Conservation (phyloP, 2,329 filamentous ascomycete species). For the Penicillium sp. region DNA sequence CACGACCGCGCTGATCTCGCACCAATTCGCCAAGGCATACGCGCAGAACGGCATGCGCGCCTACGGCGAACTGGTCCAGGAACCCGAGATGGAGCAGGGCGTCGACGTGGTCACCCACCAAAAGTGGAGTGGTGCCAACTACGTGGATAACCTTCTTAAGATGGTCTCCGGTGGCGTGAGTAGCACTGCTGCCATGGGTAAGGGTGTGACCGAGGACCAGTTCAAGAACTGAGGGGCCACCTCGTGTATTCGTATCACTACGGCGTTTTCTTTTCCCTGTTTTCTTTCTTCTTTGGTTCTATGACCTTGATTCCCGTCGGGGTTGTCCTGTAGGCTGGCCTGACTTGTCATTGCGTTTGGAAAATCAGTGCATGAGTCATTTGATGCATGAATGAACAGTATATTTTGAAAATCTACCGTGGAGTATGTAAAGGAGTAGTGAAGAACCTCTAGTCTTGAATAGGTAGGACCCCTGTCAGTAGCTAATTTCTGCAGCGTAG, state of each 20-base stretch:
- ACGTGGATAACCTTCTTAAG: slow-evolving; percentile 91
- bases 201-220: slow-evolving; percentile 96
- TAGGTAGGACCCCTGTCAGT: not conserved
- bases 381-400: not conserved
- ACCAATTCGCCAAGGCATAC: slow-evolving; percentile 84
- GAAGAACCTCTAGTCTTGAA: not conserved
- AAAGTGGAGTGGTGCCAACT: slow-evolving; percentile 96
- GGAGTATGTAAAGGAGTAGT: not conserved
- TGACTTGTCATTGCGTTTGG: slow-evolving; percentile 10
- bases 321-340: slow-evolving; percentile 1
- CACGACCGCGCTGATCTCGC: slow-evolving; percentile 87
- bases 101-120: slow-evolving; percentile 98
- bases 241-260: slow-evolving; percentile 13
- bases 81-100: slow-evolving; percentile 88
- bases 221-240: slow-evolving; percentile 58
- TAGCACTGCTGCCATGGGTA: slow-evolving; percentile 92
- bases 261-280: slow-evolving; percentile 13
- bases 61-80: slow-evolving; percentile 95
- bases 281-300: slow-evolving; percentile 1
- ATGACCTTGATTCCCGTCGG: slow-evolving; percentile 18
- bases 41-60: slow-evolving; percentile 84
- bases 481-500: not conserved
- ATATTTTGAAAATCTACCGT: not conserved
- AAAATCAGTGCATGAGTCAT: slow-evolving; percentile 7
- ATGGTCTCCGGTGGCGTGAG: slow-evolving; percentile 94